Base-by-base conservation (phyloP, 148 eudicot genomes). In the Rhododendron vialii region DNA sequence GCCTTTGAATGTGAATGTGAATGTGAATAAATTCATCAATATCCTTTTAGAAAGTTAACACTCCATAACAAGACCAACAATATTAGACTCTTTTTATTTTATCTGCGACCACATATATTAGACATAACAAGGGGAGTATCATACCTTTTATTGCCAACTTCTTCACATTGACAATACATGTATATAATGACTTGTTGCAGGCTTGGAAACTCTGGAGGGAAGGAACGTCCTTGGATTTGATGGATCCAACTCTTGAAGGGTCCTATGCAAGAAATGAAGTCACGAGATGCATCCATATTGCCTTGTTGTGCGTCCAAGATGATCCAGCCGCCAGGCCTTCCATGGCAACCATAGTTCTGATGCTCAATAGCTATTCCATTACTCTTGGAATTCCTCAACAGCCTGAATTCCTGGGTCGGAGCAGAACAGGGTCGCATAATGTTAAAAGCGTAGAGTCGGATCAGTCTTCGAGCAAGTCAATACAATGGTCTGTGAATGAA, bases 301-400 rank as follows among this genome's bases (percentile, higher is more conserved):
- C 87, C 3, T 84, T 89, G 50, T 51, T 91, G 47, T 91, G 93
- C n/a, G 89, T 90, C 71, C 92, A 90, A 86, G 91, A 89, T 36
- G 69, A 89, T 4, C 79, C 83, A 0, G 77, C 86, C 0, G 84
- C 61, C 3, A 89, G 93, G 55, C 95, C 93, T 48, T 84, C 90
- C 9, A 88, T 93, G 91, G 86, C 89, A 2, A 82, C 85, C 2
- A 57, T 89, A 1, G 80, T 87, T 8, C 84, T 83, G 38, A 87
- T 86, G 87, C 83, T 93, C 10, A 86, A 85, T 14, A 91, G 85
- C 71, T 15, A 79, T 41, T 90, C 90, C 0, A 45, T 82, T 4
- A 78, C 83, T 14, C 82, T 90, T 0, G 82, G 89, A 7, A 1
- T 81, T 50, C 92, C 92, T 18, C 41, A 79, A 51, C 86, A 85